Evolutionary conservation across 2,329 filamentous ascomycete species (phyloP).

Genomic region (Xylariales sp.): DNA sequence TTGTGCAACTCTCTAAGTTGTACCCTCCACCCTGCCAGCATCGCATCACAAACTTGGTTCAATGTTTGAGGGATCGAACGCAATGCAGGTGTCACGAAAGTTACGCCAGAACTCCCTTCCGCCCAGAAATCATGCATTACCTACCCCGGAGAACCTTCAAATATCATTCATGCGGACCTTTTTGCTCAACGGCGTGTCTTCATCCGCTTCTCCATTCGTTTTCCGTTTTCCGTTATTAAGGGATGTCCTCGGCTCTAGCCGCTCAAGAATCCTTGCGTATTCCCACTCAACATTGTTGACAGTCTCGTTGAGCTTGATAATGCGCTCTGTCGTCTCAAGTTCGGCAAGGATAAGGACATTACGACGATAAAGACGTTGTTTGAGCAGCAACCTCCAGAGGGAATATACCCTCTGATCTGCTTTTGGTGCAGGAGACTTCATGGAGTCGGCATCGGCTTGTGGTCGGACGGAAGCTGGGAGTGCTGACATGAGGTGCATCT

Average conservation of each 20-base stretch:
- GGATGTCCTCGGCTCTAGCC: slow-evolving; percentile 42
- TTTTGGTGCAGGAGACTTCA: slow-evolving; percentile 55
- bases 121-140: slow-evolving; percentile 8
- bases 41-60: not conserved
- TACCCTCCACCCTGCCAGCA: not conserved
- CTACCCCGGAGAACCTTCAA: slow-evolving; percentile 5
- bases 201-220: slow-evolving; percentile 48
- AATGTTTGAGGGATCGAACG: slow-evolving; percentile 38
- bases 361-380: slow-evolving; percentile 79
- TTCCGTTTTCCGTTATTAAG: slow-evolving; percentile 60
- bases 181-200: slow-evolving; percentile 54
- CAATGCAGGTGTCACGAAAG: slow-evolving; percentile 43
- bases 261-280: slow-evolving; percentile 72
- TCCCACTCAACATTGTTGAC: slow-evolving; percentile 76
- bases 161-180: slow-evolving; percentile 57
- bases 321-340: slow-evolving; percentile 74
- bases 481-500: slow-evolving; percentile 77
- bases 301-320: slow-evolving; percentile 78
- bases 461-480: slow-evolving; percentile 69
- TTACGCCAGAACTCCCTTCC: slow-evolving; percentile 26
- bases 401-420: slow-evolving; percentile 72
- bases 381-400: slow-evolving; percentile 80
- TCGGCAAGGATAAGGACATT: slow-evolving; percentile 78
- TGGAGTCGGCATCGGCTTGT: slow-evolving; percentile 50
- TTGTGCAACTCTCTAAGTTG: not conserved